Percentiles rank a stretch among this genome's conserved stretches.
These are phyloP conservation scores for Fraxinus platypoda DNA, from an alignment of 305 asterid genomes.

Conservation along the genomic window DNA sequence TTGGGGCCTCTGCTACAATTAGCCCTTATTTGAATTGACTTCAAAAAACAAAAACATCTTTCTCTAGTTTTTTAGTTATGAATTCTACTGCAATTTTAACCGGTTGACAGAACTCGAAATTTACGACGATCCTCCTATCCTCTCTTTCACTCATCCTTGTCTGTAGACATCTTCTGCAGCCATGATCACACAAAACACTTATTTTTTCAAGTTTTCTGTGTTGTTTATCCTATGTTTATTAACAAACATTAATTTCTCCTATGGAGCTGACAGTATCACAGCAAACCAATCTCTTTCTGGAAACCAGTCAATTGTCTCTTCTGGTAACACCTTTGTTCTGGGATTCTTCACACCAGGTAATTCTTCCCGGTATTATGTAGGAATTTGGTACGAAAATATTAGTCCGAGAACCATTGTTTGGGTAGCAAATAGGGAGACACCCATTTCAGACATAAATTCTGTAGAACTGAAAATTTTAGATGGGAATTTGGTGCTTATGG, in stretches of 20 bases:
- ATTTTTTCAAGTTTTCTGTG: neutral
- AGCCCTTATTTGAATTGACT: neutral
- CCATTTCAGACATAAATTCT: conserved; percentile 37
- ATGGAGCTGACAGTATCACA: conserved; percentile 37
- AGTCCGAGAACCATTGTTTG: conserved; percentile 48
- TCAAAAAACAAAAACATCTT: neutral
- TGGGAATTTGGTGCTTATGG: conserved; percentile 47
- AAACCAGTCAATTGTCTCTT: conserved; percentile 37
- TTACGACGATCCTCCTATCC: conserved; percentile 24
- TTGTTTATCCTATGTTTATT: conserved; percentile 25
- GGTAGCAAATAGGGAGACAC: conserved; percentile 75
- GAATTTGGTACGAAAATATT: conserved; percentile 66
- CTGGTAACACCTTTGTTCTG: conserved; percentile 34
- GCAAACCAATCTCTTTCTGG: conserved; percentile 35
- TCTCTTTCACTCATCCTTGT: neutral
- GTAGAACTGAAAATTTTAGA: conserved; percentile 39
- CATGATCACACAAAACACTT: conserved; percentile 18
- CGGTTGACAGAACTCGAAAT: neutral
- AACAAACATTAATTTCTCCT: conserved; percentile 13
- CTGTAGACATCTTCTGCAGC: neutral
- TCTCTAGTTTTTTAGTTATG: conserved; percentile 63
- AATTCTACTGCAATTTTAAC: neutral
- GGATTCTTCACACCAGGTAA: conserved; percentile 45
- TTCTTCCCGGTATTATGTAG: conserved; percentile 49
- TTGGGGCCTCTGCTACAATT: too few species aligned